A percentile compares a stretch with the other conserved stretches of the same genome.
phyloP scores from a whole-genome alignment of 352 stramenopile genomes.

The Globisporangium recalcitrans region DNA sequence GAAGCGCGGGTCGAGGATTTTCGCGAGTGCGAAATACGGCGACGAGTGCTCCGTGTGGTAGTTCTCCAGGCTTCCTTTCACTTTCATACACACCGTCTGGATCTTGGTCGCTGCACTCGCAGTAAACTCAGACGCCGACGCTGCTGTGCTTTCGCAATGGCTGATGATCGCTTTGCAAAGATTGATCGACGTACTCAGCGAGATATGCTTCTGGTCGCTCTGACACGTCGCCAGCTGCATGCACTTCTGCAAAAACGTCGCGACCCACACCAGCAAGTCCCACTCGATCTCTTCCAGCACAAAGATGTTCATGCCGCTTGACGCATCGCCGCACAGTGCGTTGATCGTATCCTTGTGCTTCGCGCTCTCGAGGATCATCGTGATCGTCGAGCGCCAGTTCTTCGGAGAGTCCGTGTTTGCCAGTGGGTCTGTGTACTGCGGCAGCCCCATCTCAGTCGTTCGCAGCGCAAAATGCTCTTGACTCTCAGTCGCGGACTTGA shows the following conservation, averaged over 20 bases:
- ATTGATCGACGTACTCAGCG: constrained; percentile 74
- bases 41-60: constrained; percentile 70
- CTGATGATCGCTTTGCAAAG: constrained; percentile 75
- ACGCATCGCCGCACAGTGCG: constrained; percentile 54
- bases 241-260: constrained; percentile 71
- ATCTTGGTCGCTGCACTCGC: constrained; percentile 53
- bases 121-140: constrained; percentile 54
- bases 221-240: constrained; percentile 78
- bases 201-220: constrained; percentile 75
- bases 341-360: constrained; percentile 78
- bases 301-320: constrained; percentile 72
- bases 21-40: constrained; percentile 65
- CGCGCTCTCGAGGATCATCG: constrained; percentile 71
- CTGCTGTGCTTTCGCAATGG: constrained; percentile 65
- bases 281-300: constrained; percentile 74
- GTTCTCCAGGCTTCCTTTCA: constrained; percentile 59
- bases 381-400: constrained; percentile 60
- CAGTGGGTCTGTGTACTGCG: constrained; percentile 52
- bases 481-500: constrained; percentile 66
- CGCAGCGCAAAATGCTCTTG: constrained; percentile 71
- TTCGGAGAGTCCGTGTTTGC: constrained; percentile 70
- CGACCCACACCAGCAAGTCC: constrained; percentile 68
- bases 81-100: constrained; percentile 68
- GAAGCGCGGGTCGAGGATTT: constrained; percentile 75
- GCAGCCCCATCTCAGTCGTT: constrained; percentile 57